Evolutionary conservation across 805 yeast genomes (phyloP).

Genomic region (Nakazawaea siamensis): DNA sequence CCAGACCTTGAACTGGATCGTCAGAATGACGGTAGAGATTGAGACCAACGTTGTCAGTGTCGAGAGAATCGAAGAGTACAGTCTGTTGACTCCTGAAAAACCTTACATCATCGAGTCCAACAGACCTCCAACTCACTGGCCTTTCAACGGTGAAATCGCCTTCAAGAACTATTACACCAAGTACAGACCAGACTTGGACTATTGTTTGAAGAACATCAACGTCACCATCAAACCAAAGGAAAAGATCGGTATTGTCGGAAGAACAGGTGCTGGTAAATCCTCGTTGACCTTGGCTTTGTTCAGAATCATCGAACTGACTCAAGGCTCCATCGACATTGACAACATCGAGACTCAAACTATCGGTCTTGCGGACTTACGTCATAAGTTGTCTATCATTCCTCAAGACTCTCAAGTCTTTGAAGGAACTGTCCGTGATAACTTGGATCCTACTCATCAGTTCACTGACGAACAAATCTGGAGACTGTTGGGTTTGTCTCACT

Average conservation of each 20-base stretch:
- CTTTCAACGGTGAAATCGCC: conserved; percentile 47
- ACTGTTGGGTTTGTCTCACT: conserved; percentile 60
- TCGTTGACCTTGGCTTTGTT: conserved; percentile 67
- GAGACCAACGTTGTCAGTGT: conserved; percentile 89
- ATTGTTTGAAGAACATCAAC: conserved; percentile 53
- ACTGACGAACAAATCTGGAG: conserved; percentile 65
- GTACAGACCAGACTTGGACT: conserved; percentile 63
- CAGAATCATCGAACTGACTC: conserved; percentile 62
- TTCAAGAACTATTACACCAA: conserved; percentile 61
- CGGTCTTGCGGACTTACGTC: conserved; percentile 64
- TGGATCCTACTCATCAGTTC: conserved; percentile 61
- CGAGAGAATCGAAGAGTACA: conserved; percentile 79
- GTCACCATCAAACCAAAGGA: conserved; percentile 56
- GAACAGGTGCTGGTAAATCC: conserved; percentile 86
- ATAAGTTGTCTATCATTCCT: conserved; percentile 64
- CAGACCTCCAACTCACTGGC: conserved; percentile 64
- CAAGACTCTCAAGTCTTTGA: conserved; percentile 80
- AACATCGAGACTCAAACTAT: conserved; percentile 46
- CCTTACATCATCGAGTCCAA: conserved; percentile 52
- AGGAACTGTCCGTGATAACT: conserved; percentile 66
- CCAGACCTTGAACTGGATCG: conserved; percentile 84
- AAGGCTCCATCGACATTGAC: conserved; percentile 59
- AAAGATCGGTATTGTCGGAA: conserved; percentile 80
- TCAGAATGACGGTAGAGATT: conserved; percentile 89
- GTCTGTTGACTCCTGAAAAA: conserved; percentile 63